Evolutionary conservation across 108 stramenopile genomes (phyloP).

Genomic region (Nitzschia putrida): DNA sequence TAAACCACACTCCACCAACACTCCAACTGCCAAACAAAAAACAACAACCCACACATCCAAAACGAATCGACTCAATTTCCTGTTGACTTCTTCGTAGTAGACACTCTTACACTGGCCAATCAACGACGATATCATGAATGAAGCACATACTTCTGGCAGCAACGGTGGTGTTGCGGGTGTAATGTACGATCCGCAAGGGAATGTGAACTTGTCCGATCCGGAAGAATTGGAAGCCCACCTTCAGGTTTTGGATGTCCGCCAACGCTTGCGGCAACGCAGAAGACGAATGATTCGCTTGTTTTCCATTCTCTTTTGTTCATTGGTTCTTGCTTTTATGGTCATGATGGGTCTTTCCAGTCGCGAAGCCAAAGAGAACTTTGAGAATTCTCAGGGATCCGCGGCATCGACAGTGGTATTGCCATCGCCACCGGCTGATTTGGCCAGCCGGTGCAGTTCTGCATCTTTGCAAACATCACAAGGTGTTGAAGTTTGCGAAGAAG

Average conservation of each 20-base stretch:
- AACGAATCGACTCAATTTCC: no score
- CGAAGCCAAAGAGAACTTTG: neutral
- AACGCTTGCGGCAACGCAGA: constrained; percentile 14
- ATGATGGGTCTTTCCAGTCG: constrained; percentile 5
- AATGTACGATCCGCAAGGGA: constrained; percentile 1
- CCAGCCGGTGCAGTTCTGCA: constrained; percentile 13
- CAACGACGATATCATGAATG: neutral
- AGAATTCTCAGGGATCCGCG: neutral
- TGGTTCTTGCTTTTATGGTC: constrained; percentile 9
- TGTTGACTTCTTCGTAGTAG: no score
- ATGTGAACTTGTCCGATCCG: constrained; percentile 18
- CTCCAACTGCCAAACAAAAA: no score
- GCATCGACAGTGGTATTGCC: constrained; percentile 1
- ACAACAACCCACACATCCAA: no score
- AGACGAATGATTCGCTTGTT: constrained; percentile 16
- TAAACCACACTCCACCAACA: no score
- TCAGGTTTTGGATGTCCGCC: constrained; percentile 18
- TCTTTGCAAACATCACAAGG: constrained; percentile 9
- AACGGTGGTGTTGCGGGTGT: neutral
- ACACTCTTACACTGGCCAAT: no score
- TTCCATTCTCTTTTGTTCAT: neutral
- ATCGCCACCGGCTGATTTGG: constrained; percentile 14
- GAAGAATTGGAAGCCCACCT: constrained; percentile 26
- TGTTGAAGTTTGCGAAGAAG: constrained; percentile 13
- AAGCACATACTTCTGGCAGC: neutral